Conservation (phyloP, 2,329 filamentous ascomycete species). For the Fusarium incarnatum region DNA sequence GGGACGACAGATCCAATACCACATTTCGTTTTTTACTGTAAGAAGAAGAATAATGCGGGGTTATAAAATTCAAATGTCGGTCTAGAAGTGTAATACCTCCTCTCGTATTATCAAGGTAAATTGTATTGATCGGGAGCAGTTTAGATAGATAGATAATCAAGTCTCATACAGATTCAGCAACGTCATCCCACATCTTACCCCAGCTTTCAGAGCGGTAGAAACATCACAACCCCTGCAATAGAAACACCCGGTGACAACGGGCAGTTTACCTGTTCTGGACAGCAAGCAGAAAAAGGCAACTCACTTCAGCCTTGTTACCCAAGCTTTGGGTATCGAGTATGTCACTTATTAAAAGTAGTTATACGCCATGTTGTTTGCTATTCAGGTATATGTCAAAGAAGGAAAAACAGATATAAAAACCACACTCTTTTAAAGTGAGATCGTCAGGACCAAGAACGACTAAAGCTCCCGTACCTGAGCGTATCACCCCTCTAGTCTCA, state of each 20-base stretch:
- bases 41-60: neutral
- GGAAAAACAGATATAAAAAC: neutral
- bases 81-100: neutral
- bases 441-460: neutral
- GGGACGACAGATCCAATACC: neutral
- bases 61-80: neutral
- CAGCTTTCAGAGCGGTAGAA: constrained; percentile 14
- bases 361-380: neutral
- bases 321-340: neutral
- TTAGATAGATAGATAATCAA: neutral
- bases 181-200: constrained; percentile 27
- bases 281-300: neutral
- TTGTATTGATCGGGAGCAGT: neutral
- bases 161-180: neutral
- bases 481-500: neutral
- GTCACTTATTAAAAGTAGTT: neutral
- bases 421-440: neutral
- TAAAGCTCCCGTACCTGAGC: constrained; percentile 1
- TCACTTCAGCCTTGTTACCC: constrained; percentile 27
- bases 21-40: neutral
- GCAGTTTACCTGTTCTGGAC: neutral
- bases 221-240: constrained; percentile 1
- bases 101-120: neutral
- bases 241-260: constrained; percentile 15
- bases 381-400: neutral